Evolutionary conservation across 2,329 filamentous ascomycete species (phyloP), one percentile per base, ranked within the genome.

Genomic region (Westerdykella ornata): DNA sequence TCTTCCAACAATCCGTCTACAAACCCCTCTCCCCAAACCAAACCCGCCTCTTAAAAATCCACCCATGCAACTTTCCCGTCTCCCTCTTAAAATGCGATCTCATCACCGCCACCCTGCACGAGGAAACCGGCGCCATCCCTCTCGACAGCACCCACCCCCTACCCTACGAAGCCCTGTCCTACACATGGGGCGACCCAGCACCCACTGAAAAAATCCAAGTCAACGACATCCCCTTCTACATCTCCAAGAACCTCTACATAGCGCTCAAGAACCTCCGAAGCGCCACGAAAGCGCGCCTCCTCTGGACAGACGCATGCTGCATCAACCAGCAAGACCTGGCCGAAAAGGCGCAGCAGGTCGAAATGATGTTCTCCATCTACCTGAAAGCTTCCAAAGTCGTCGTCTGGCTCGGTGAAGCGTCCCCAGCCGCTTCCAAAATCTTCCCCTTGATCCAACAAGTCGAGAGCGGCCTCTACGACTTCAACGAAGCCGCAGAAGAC

Each of bases 251-350:
- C 15, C 12, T 34, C 8, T 13, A 34, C 32, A n/a, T 14, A 8
- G 12, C 15, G 14, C 32, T 34, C 12, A 8, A 7, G 8, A 8
- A 34, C 15, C 32, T 34, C 12, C 8, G 8, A 7, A 7, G 8
- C 11, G 7, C 32, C 12, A 9, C 32, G 7, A 8, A 14, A 7
- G 8, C 32, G 7, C 32, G 32, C 15, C 7, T 17, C 15, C 39
- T 45, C 15, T 56, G 53, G 53, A 46, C 52, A 32, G 53, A 54
- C 39, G 44, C 47, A 29, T 44, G 54, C 2, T 56, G 46, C 29
- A 49, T 57, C 26, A 46, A 54, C 29, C 52, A 55, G 36, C 38
- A 35, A 9, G 41, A 55, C 33, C 38, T 47, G 4, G 16, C 39
- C 4, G 51, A 57, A 32, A 50, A 46, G 12, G 51, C 42, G 16